Evolutionary conservation across 2,329 filamentous ascomycete species (phyloP), one percentile per base, ranked within the genome.

Genomic region (Pyricularia grisea): DNA sequence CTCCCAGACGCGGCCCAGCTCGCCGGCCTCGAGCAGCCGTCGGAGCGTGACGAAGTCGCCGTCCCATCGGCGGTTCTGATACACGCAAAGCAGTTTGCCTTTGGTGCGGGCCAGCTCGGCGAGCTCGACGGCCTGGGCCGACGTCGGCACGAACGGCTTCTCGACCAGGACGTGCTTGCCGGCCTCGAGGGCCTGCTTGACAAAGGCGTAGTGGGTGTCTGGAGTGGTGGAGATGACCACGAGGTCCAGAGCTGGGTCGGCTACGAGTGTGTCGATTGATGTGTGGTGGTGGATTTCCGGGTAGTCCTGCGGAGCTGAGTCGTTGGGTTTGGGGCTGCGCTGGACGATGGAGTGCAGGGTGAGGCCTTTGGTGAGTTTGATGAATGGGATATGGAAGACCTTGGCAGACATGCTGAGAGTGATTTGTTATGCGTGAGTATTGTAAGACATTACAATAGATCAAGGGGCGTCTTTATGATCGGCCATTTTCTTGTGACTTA

Each of bases 321-420:
- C 85, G 68, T 83, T 81, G 2, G 85, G 79, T 72, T 85, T 86
- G 6, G 91, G 91, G 5, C 81, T 86, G 70, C 92, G 88, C 79
- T 95, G 92, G 31, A 94, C 89, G 73, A 95, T 88, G 72, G 90
- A 87, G 76, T 92, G 87, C 25, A 94, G 86, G 68, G 83, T 88
- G 76, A 93, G 84, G 68, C 86, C 81, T 7, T 88, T 83, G 0
- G 89, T 87, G 33, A 84, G 83, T 68, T 81, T 81, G 78, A 95
- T 85, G 79, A 93, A 91, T 71, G 92, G 92, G 75, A 94, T 93
- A 79, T 95, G 92, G 80, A 94, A 95, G 79, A 91, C 84, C 76
- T 93, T 94, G 78, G 92, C 92, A 1, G 85, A 87, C 67, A 85
- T 75, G 76, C 85, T 87, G 69, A 42, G 28, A 12, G 14, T 33